Evolutionary conservation across 2,329 filamentous ascomycete species (phyloP).

Genomic region (Calonectria crousiana): DNA sequence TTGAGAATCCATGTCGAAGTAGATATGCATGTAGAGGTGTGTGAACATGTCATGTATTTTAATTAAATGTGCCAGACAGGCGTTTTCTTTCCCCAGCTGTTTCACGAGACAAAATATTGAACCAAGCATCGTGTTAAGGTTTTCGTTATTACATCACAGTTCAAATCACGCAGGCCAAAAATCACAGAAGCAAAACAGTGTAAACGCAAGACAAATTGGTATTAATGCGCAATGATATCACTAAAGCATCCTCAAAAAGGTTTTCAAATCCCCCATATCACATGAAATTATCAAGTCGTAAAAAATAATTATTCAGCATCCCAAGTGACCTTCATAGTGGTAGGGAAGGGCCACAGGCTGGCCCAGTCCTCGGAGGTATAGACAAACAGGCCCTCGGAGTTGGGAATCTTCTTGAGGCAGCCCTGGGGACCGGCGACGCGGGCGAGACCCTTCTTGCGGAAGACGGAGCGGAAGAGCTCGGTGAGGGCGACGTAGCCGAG

Average conservation of each 20-base stretch:
- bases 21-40: no score
- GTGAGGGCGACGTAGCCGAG: slow-evolving; percentile 72
- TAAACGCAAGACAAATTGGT: slow-evolving; percentile 12
- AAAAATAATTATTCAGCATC: slow-evolving; percentile 49
- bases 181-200: background rate
- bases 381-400: slow-evolving; percentile 65
- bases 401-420: slow-evolving; percentile 73
- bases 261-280: background rate
- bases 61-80: no score
- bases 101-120: no score
- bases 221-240: slow-evolving; percentile 18
- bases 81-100: no score
- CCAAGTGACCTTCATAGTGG: slow-evolving; percentile 67
- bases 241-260: background rate
- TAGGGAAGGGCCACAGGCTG: slow-evolving; percentile 59
- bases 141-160: no score
- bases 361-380: slow-evolving; percentile 78
- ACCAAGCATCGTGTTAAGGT: no score
- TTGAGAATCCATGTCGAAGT: no score
- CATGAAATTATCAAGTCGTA: background rate
- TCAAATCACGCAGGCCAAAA: background rate
- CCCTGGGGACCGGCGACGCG: slow-evolving; percentile 74
- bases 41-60: no score
- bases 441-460: slow-evolving; percentile 70
- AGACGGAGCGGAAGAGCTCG: slow-evolving; percentile 76